Evolutionary conservation across 805 yeast species (phyloP).

Genomic region (Teunomyces lycoperdinae): DNA sequence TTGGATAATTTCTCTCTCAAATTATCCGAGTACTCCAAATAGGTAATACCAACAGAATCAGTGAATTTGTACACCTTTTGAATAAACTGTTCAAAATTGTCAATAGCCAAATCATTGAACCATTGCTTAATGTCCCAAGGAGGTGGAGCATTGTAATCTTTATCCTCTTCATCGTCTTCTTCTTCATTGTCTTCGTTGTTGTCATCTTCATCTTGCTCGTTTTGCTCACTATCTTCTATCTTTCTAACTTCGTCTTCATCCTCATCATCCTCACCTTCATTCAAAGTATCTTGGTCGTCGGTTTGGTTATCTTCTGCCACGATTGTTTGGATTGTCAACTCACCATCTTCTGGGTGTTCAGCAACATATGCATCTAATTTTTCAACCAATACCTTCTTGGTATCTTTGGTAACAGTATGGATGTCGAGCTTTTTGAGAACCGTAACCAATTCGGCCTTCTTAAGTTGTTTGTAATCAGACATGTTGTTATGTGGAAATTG

Average conservation of each 20-base stretch:
- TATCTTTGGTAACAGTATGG: constrained; percentile 35
- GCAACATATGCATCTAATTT: constrained; percentile 31
- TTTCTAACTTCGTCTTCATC: constrained; percentile 8
- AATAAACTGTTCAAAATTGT: constrained; percentile 22
- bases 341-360: constrained; percentile 24
- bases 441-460: constrained; percentile 39
- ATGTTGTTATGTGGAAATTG: constrained; percentile 14
- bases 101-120: constrained; percentile 38
- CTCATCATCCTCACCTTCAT: constrained; percentile 14
- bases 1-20: constrained; percentile 40
- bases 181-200: constrained; percentile 13
- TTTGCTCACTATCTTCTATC: constrained; percentile 8
- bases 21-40: constrained; percentile 32
- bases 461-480: constrained; percentile 34
- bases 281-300: constrained; percentile 17
- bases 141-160: constrained; percentile 36
- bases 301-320: constrained; percentile 18
- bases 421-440: constrained; percentile 36
- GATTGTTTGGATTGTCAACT: constrained; percentile 14
- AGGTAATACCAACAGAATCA: constrained; percentile 35
- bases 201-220: constrained; percentile 10
- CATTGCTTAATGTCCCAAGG: constrained; percentile 38
- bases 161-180: constrained; percentile 35
- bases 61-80: constrained; percentile 28
- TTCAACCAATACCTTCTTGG: constrained; percentile 40